Conservation (phyloP, 345 rosid genomes). For the Brassica cretica region DNA sequence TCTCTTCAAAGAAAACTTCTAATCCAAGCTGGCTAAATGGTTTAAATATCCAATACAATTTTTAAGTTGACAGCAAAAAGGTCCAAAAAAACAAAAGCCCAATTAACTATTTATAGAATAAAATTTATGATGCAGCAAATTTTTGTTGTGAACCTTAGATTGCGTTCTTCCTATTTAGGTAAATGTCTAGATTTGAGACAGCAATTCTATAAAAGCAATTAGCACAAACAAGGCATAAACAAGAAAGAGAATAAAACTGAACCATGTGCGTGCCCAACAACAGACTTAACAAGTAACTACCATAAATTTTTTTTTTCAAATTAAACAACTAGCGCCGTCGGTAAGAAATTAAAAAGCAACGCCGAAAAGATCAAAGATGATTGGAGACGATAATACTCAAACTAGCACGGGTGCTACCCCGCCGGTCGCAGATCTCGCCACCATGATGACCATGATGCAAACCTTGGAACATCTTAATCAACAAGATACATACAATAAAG, state of each 20-base stretch:
- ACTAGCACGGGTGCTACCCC: no score
- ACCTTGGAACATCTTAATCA: not conserved
- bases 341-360: no score
- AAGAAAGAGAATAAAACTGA: not conserved
- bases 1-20: not conserved
- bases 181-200: slow-evolving; percentile 17
- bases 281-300: not conserved
- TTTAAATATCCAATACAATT: not conserved
- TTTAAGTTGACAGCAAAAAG: not conserved
- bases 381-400: no score
- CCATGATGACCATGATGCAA: no score
- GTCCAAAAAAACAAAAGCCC: not conserved
- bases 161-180: slow-evolving; percentile 22
- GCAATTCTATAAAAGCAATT: slow-evolving; percentile 11
- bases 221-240: slow-evolving; percentile 1
- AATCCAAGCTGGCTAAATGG: not conserved
- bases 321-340: not conserved
- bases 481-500: not conserved
- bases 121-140: not conserved
- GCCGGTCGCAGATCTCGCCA: no score
- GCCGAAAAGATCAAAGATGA: not conserved
- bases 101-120: not conserved
- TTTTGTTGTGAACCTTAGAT: not conserved
- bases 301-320: not conserved
- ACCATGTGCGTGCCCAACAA: slow-evolving; percentile 15